Conservation (phyloP, 2,329 filamentous ascomycete genomes). For the Salinomyces thailandicus region DNA sequence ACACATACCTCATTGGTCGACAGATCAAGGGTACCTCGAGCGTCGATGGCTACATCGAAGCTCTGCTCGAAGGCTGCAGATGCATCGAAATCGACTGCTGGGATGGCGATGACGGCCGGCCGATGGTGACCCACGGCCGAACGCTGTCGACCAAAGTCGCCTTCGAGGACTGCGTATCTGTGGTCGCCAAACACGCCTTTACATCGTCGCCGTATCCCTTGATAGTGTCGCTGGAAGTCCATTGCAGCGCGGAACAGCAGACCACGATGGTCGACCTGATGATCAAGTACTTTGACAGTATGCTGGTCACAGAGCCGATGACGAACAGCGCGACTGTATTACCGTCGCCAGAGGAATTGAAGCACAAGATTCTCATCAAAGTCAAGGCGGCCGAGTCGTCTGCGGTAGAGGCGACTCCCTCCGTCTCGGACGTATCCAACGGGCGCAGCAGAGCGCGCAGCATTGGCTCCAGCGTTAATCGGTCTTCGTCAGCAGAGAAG, state of each 20-base stretch:
- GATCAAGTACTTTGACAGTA: conserved; percentile 69
- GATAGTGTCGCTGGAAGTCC: conserved; percentile 91
- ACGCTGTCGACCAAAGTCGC: conserved; percentile 81
- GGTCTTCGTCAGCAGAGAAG: conserved; percentile 52
- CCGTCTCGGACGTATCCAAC: conserved; percentile 25
- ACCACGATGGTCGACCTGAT: conserved; percentile 82
- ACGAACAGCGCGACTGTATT: conserved; percentile 57
- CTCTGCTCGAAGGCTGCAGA: conserved; percentile 77
- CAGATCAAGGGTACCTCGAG: conserved; percentile 86
- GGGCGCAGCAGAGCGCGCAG: conserved; percentile 47
- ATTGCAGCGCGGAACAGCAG: conserved; percentile 78
- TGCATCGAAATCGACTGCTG: conserved; percentile 98
- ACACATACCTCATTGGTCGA: conserved; percentile 87
- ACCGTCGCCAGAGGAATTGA: conserved; percentile 77
- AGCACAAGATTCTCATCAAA: conserved; percentile 78
- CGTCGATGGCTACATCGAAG: conserved; percentile 87
- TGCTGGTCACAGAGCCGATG: conserved; percentile 66
- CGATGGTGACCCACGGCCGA: conserved; percentile 81
- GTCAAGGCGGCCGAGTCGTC: conserved; percentile 61
- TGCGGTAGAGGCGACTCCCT: conserved; percentile 30
- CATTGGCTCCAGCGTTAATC: conserved; percentile 65
- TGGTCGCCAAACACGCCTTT: conserved; percentile 93
- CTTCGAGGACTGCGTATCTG: conserved; percentile 83
- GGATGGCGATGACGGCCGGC: conserved; percentile 81
- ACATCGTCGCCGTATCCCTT: conserved; percentile 76